Percentiles rank a stretch among this genome's conserved stretches.
phyloP scores from a whole-genome alignment of 2,329 filamentous ascomycete species.

The Botryotinia calthae region DNA sequence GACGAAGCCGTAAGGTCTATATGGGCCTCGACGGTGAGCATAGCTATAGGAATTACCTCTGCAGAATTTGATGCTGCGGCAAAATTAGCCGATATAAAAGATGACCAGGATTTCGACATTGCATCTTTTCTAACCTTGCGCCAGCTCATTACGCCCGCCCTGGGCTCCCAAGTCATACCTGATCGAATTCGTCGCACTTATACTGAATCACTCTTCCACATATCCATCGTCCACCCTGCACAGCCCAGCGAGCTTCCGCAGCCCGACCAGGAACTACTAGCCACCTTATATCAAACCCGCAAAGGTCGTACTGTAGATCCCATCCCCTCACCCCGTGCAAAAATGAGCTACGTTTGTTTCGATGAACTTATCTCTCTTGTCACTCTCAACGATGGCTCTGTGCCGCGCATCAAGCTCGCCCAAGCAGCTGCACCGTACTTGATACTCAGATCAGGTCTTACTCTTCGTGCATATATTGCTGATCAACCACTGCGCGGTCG shows the following conservation, averaged over 20 bases:
- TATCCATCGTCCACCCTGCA: slow-evolving; percentile 72
- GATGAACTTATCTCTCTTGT: slow-evolving; percentile 75
- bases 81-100: slow-evolving; percentile 47
- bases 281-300: slow-evolving; percentile 61
- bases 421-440: slow-evolving; percentile 76
- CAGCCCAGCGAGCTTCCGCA: slow-evolving; percentile 59
- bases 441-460: slow-evolving; percentile 75
- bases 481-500: slow-evolving; percentile 87
- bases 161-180: slow-evolving; percentile 64
- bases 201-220: slow-evolving; percentile 72
- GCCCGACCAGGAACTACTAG: slow-evolving; percentile 52
- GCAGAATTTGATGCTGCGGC: slow-evolving; percentile 56
- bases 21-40: slow-evolving; percentile 67
- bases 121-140: slow-evolving; percentile 66
- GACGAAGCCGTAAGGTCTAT: slow-evolving; percentile 53
- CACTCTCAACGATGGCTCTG: slow-evolving; percentile 46
- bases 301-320: slow-evolving; percentile 71
- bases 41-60: slow-evolving; percentile 66
- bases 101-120: slow-evolving; percentile 82
- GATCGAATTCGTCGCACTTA: slow-evolving; percentile 68
- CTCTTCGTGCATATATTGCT: slow-evolving; percentile 80
- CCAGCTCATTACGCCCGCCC: slow-evolving; percentile 67
- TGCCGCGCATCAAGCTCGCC: slow-evolving; percentile 52
- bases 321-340: slow-evolving; percentile 59
- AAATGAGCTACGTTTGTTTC: slow-evolving; percentile 77